Evolutionary conservation across 441 rosid species (phyloP).

Genomic region (Syzygium malaccense): DNA sequence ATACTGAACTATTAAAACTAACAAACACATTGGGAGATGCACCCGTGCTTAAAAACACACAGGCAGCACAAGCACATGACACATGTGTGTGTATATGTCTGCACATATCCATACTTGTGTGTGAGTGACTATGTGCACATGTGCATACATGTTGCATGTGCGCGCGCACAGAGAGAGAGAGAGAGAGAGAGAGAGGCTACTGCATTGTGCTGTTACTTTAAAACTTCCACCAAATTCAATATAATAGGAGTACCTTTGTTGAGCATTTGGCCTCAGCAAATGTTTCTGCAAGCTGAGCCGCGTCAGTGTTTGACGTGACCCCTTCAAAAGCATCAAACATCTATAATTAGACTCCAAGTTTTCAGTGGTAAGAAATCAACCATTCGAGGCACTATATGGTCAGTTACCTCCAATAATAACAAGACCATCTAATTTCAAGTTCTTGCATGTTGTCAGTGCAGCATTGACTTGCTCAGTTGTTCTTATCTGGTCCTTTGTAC

Average conservation of each 20-base stretch:
- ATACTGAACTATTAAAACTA: background rate
- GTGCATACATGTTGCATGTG: background rate
- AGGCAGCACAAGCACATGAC: background rate
- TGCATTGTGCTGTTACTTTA: background rate
- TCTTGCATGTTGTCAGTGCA: constrained; percentile 73
- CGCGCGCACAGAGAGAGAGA: background rate
- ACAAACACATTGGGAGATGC: background rate
- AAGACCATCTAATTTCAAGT: constrained; percentile 92
- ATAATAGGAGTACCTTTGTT: constrained; percentile 54
- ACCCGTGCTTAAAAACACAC: background rate
- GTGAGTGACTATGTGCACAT: background rate
- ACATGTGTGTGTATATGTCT: background rate
- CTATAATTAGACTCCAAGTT: constrained; percentile 2
- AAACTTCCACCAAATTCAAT: background rate
- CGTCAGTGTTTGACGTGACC: constrained; percentile 96
- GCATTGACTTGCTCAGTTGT: constrained; percentile 95
- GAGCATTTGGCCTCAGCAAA: constrained; percentile 85
- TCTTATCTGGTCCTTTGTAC: constrained; percentile 96
- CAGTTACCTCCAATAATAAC: constrained; percentile 88
- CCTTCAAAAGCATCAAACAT: constrained; percentile 41
- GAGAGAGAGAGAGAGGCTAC: background rate
- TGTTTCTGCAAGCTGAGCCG: constrained; percentile 98
- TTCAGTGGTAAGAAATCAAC: background rate
- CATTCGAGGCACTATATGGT: background rate
- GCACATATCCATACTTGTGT: background rate